Evolutionary conservation across 495 filamentous ascomycete genomes (phyloP).

Genomic region (Penicillium maclennaniae): DNA sequence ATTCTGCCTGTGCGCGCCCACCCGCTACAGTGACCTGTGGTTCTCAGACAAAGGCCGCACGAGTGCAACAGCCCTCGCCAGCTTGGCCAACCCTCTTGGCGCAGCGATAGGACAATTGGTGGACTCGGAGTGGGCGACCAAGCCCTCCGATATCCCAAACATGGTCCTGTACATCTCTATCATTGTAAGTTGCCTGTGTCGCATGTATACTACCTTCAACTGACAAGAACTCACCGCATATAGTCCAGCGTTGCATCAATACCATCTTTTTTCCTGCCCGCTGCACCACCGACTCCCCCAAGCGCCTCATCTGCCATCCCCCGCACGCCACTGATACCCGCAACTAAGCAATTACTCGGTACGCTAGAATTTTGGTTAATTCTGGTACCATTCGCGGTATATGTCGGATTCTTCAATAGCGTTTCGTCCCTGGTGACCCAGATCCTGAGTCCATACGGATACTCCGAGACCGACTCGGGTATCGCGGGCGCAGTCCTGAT

Average conservation of each 20-base stretch:
- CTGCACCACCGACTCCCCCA: slow-evolving; percentile 69
- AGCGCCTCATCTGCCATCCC: slow-evolving; percentile 49
- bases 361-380: slow-evolving; percentile 74
- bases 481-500: slow-evolving; percentile 90
- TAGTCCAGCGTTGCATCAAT: slow-evolving; percentile 68
- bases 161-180: slow-evolving; percentile 87
- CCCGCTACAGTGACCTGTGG: slow-evolving; percentile 91
- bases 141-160: slow-evolving; percentile 60
- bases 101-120: slow-evolving; percentile 85
- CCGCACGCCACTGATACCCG: slow-evolving; percentile 48
- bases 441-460: slow-evolving; percentile 79
- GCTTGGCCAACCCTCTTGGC: slow-evolving; percentile 82
- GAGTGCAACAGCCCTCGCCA: slow-evolving; percentile 81
- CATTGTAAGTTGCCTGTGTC: slow-evolving; percentile 53
- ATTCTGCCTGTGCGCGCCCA: slow-evolving; percentile 86
- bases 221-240: not conserved
- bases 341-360: slow-evolving; percentile 41
- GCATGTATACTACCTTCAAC: not conserved
- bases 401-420: slow-evolving; percentile 91
- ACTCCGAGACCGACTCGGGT: slow-evolving; percentile 75
- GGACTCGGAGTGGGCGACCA: slow-evolving; percentile 67
- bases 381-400: slow-evolving; percentile 71
- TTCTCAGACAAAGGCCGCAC: slow-evolving; percentile 82
- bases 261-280: slow-evolving; percentile 83
- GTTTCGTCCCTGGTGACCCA: slow-evolving; percentile 86